Conservation (phyloP, 1,284 basidiomycete species). For the Somion occarium region DNA sequence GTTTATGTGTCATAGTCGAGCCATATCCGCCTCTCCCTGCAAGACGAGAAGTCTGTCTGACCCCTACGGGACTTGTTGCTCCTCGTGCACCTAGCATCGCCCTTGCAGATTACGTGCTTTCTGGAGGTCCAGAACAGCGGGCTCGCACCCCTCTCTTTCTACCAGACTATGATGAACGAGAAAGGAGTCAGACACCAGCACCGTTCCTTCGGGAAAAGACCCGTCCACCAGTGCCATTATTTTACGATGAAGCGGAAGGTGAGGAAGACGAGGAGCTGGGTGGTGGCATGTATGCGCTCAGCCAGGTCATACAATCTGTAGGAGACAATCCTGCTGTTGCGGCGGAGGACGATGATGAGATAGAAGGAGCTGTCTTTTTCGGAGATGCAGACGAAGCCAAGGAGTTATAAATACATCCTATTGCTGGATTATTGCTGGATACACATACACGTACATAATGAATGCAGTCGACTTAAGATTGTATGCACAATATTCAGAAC, state of each 20-base stretch:
- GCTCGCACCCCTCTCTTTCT: constrained; percentile 62
- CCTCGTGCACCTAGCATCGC: constrained; percentile 31
- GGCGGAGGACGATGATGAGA: constrained; percentile 70
- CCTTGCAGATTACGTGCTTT: constrained; percentile 27
- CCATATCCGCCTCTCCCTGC: constrained; percentile 59
- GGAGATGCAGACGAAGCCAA: constrained; percentile 74
- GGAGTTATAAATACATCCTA: constrained; percentile 38
- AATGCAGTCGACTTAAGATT: not conserved
- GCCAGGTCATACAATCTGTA: constrained; percentile 60
- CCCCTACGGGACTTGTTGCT: constrained; percentile 18
- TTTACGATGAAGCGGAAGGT: constrained; percentile 32
- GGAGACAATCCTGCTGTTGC: constrained; percentile 49
- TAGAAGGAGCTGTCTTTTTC: constrained; percentile 68
- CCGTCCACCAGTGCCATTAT: constrained; percentile 39
- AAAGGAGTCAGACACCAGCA: constrained; percentile 34
- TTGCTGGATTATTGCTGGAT: too few relatives aligned
- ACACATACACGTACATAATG: not conserved
- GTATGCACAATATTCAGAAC: constrained; percentile 5
- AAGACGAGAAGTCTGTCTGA: constrained; percentile 33
- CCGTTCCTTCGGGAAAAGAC: constrained; percentile 24
- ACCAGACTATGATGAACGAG: constrained; percentile 48
- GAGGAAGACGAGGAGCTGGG: constrained; percentile 29
- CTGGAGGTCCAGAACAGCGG: constrained; percentile 22
- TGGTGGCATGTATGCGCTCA: constrained; percentile 66
- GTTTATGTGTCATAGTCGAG: constrained; percentile 74